Evolutionary conservation across 1,284 basidiomycete genomes (phyloP).

Genomic region (Exobasidium cylindrosporum): DNA sequence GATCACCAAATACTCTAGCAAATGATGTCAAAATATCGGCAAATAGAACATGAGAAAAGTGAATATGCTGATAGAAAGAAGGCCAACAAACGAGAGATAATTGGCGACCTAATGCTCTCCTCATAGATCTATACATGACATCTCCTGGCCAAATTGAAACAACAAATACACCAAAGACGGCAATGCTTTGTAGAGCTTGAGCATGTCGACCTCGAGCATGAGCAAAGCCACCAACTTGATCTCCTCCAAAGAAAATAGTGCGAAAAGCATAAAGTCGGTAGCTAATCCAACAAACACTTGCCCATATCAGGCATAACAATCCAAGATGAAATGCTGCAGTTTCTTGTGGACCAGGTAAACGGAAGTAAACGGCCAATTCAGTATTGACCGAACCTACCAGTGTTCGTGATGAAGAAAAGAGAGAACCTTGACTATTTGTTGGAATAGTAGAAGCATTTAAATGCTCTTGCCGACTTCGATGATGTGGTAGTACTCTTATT

Average conservation of each 20-base stretch:
- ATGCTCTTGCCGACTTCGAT: conserved; percentile 3
- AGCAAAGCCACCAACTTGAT: conserved; percentile 36
- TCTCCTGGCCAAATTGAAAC: conserved; percentile 42
- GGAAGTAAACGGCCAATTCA: neutral
- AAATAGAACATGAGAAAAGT: conserved; percentile 87
- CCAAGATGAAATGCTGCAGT: conserved; percentile 29
- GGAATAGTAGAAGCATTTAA: neutral
- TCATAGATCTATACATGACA: conserved; percentile 28
- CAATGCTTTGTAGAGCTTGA: conserved; percentile 42
- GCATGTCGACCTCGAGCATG: conserved; percentile 43
- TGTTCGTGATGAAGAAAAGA: neutral
- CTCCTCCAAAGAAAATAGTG: conserved; percentile 19
- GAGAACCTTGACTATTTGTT: neutral
- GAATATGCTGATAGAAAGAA: conserved; percentile 64
- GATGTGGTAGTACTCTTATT: conserved; percentile 9
- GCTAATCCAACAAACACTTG: conserved; percentile 38
- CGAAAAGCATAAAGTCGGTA: conserved; percentile 43
- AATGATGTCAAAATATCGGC: conserved; percentile 95
- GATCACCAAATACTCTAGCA: conserved; percentile 91
- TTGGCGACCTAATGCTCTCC: conserved; percentile 27
- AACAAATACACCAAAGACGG: conserved; percentile 27
- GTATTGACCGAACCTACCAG: conserved; percentile 14
- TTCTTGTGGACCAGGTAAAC: neutral
- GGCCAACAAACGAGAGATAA: conserved; percentile 72
- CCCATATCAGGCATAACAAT: conserved; percentile 25